A percentile compares a stretch with the other conserved stretches of the same genome.
Evolutionary conservation across 768 basidiomycete genomes (phyloP).

Genomic region (Rhizopogon salebrosus): DNA sequence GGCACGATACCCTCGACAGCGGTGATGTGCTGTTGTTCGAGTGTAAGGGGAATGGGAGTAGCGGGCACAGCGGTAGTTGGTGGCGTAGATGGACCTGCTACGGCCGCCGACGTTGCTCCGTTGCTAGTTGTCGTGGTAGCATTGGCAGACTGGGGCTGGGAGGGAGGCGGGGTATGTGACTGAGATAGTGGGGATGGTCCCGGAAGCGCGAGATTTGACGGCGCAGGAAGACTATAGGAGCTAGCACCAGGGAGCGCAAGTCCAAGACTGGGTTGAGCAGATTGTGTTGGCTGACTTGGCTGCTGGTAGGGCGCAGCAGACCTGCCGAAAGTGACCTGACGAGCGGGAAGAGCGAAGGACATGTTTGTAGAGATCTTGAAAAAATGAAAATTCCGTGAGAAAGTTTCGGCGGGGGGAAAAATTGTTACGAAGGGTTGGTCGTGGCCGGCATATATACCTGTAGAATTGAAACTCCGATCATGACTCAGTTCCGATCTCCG

Average conservation of each 20-base stretch:
- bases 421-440: constrained; percentile 9
- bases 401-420: constrained; percentile 23
- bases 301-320: constrained; percentile 43
- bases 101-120: constrained; percentile 31
- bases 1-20: constrained; percentile 98
- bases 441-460: constrained; percentile 22
- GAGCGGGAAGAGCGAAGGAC: constrained; percentile 70
- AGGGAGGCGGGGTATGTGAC: constrained; percentile 28
- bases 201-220: constrained; percentile 45
- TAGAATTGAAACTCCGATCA: constrained; percentile 26
- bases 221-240: constrained; percentile 38
- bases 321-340: constrained; percentile 74
- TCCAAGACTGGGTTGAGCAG: constrained; percentile 39
- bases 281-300: constrained; percentile 35
- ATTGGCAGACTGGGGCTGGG: constrained; percentile 21
- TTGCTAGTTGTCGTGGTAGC: constrained; percentile 27
- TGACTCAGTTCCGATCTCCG: constrained; percentile 12
- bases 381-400: constrained; percentile 16
- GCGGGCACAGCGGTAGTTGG: constrained; percentile 50
- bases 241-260: constrained; percentile 51
- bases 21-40: constrained; percentile 92
- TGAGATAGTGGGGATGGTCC: constrained; percentile 53
- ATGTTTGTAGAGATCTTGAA: constrained; percentile 21
- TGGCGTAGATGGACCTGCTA: constrained; percentile 57
- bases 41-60: constrained; percentile 69